Percentiles rank a stretch among this genome's conserved stretches.
Evolutionary conservation across 2,329 filamentous ascomycete species (phyloP).

Genomic region (Pseudogymnoascus sp.): DNA sequence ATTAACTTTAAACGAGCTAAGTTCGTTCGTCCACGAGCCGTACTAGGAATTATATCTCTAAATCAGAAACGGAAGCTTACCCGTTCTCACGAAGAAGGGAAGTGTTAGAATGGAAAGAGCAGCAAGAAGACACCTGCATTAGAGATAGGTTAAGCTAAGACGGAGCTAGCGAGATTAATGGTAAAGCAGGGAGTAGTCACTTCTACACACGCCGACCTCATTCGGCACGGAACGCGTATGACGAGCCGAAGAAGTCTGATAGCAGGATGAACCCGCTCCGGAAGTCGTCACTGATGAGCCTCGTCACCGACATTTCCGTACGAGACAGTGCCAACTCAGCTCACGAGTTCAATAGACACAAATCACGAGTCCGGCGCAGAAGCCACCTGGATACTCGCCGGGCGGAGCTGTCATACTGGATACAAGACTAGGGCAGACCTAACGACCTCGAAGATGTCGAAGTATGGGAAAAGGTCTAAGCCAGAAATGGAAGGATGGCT

Average conservation of each 20-base stretch:
- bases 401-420: too few species aligned
- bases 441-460: too few species aligned
- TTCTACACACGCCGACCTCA: neutral
- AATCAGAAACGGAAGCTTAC: neutral
- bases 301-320: neutral
- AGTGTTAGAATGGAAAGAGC: neutral
- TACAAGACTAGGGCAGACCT: too few species aligned
- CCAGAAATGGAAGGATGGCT: too few species aligned
- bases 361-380: constrained; percentile 4
- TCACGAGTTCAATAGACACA: neutral
- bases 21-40: neutral
- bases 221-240: neutral
- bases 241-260: neutral
- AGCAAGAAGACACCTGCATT: neutral
- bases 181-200: neutral
- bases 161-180: neutral
- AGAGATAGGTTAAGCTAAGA: constrained; percentile 6
- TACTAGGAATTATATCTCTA: neutral
- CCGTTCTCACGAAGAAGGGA: neutral
- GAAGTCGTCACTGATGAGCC: neutral
- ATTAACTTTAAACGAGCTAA: neutral
- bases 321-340: neutral
- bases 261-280: neutral
- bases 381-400: neutral
- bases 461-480: too few species aligned